Conservation (phyloP, 1,284 basidiomycete genomes). For the Kalmanozyma brasiliensis region DNA sequence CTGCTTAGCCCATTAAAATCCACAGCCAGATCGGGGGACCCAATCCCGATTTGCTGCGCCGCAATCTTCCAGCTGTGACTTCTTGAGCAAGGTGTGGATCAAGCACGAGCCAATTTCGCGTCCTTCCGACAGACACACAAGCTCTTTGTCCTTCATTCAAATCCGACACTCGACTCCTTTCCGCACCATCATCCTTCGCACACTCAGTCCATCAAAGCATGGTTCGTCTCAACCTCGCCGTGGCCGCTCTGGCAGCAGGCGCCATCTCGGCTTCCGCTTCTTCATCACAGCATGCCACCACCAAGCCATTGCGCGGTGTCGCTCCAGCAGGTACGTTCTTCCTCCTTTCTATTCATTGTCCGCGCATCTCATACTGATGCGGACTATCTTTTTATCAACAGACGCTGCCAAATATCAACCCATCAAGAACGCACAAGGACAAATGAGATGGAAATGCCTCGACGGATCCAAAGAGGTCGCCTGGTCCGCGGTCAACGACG, state of each 20-base stretch:
- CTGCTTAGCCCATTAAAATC: too few species aligned
- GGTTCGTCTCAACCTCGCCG: constrained; percentile 38
- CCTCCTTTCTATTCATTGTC: neutral
- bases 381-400: neutral
- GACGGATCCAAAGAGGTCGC: constrained; percentile 68
- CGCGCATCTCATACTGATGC: too few species aligned
- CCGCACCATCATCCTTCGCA: constrained; percentile 3
- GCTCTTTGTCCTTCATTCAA: constrained; percentile 3
- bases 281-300: constrained; percentile 1
- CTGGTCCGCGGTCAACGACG: constrained; percentile 86
- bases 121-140: neutral
- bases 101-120: constrained; percentile 10
- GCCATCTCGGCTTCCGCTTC: constrained; percentile 26
- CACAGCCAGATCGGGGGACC: too few species aligned
- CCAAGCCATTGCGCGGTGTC: constrained; percentile 19
- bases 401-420: constrained; percentile 30
- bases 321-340: constrained; percentile 15
- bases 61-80: neutral
- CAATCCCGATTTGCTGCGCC: too few species aligned
- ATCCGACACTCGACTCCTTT: too few species aligned
- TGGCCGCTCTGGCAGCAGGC: constrained; percentile 27
- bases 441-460: constrained; percentile 54
- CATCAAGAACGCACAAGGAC: constrained; percentile 13
- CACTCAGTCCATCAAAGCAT: constrained; percentile 5
- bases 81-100: neutral